A percentile compares a stretch with the other conserved stretches of the same genome.
Conservation (phyloP, 1,284 basidiomycete genomes). For the Cronartium ribicola region DNA sequence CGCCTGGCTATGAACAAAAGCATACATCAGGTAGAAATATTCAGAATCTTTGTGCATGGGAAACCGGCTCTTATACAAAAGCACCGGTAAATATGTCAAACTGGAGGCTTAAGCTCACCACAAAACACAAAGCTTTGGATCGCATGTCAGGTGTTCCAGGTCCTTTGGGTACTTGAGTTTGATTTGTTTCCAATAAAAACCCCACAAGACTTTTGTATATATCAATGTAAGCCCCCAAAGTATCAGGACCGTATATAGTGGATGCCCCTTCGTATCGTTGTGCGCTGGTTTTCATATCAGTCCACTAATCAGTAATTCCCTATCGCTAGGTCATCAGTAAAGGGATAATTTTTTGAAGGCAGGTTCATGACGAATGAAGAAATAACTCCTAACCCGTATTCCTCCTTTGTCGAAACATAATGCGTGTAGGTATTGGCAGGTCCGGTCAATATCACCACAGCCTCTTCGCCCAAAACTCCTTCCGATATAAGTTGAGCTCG, state of each 20-base stretch:
- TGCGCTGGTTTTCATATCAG: conserved; percentile 67
- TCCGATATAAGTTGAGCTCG: conserved; percentile 62
- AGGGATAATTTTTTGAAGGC: neutral
- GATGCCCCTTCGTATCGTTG: conserved; percentile 79
- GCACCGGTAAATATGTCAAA: neutral
- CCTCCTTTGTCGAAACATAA: conserved; percentile 57
- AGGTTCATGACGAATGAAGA: neutral
- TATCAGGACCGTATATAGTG: conserved; percentile 73
- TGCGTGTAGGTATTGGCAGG: conserved; percentile 75
- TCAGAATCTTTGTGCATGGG: neutral
- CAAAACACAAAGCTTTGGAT: conserved; percentile 64
- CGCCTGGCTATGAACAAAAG: conserved; percentile 56
- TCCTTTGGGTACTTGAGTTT: conserved; percentile 60
- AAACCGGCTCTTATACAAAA: neutral
- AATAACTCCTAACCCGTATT: conserved; percentile 1
- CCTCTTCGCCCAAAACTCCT: conserved; percentile 62
- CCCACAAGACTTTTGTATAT: conserved; percentile 65
- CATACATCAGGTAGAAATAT: neutral
- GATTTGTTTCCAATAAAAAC: conserved; percentile 59
- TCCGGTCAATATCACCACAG: conserved; percentile 65
- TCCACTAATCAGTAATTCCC: conserved; percentile 51
- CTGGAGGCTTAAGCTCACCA: conserved; percentile 53
- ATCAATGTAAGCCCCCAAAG: conserved; percentile 72
- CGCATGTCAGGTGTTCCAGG: conserved; percentile 65
- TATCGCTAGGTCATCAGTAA: neutral